Evolutionary conservation across 371 early-diverging fungal species (phyloP).

Genomic region (Haplosporangium sp.): DNA sequence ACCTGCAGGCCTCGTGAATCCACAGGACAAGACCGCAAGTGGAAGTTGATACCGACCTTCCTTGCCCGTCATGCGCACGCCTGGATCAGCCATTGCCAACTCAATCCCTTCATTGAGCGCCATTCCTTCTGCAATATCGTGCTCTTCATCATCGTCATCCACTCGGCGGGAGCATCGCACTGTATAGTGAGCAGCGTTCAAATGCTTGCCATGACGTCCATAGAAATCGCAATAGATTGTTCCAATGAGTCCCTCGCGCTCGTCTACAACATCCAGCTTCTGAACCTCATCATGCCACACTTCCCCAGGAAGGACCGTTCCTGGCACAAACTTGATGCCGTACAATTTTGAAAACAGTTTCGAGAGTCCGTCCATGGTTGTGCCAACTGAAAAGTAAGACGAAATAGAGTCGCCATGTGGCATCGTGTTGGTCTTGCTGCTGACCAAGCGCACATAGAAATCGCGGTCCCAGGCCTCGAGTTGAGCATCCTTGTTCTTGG

Average conservation of each 20-base stretch:
- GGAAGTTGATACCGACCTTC: slow-evolving; percentile 76
- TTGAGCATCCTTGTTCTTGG: slow-evolving; percentile 36
- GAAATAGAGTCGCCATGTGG: slow-evolving; percentile 51
- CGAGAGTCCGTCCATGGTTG: slow-evolving; percentile 89
- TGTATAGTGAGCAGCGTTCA: slow-evolving; percentile 95
- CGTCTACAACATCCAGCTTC: slow-evolving; percentile 88
- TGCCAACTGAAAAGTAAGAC: slow-evolving; percentile 87
- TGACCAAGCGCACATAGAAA: slow-evolving; percentile 68
- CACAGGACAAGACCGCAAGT: slow-evolving; percentile 81
- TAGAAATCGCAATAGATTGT: slow-evolving; percentile 95
- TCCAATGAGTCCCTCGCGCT: slow-evolving; percentile 84
- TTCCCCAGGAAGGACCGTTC: slow-evolving; percentile 72
- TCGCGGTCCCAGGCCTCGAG: slow-evolving; percentile 90
- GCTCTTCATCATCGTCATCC: slow-evolving; percentile 79
- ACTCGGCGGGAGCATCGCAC: slow-evolving; percentile 90
- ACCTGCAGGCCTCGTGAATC: slow-evolving; percentile 65
- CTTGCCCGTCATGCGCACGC: slow-evolving; percentile 59
- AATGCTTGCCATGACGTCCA: slow-evolving; percentile 78
- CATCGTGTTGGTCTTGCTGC: slow-evolving; percentile 50
- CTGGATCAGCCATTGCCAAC: slow-evolving; percentile 46
- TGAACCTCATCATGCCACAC: slow-evolving; percentile 91
- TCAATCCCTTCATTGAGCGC: slow-evolving; percentile 48
- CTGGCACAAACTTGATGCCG: slow-evolving; percentile 84
- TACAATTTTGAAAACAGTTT: slow-evolving; percentile 83
- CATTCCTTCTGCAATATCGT: slow-evolving; percentile 58